A percentile compares a stretch with the other conserved stretches of the same genome.
These are phyloP conservation scores for Ogataea wickerhamii DNA, from an alignment of 805 yeast species.

Conservation along the genomic window DNA sequence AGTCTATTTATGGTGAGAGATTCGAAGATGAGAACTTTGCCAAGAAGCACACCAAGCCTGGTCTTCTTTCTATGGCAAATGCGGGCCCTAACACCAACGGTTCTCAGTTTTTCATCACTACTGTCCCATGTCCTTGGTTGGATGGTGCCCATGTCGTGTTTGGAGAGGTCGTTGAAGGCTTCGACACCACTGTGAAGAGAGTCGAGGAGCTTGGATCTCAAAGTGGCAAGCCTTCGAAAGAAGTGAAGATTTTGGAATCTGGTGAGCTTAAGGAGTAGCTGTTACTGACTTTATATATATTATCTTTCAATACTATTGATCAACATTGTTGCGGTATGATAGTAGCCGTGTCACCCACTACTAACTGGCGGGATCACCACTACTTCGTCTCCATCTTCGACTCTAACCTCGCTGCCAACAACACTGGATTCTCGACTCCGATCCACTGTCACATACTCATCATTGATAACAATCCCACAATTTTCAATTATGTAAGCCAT, in stretches of 20 bases:
- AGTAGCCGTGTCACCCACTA: constrained; percentile 19
- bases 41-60: constrained; percentile 73
- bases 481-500: constrained; percentile 16
- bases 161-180: constrained; percentile 86
- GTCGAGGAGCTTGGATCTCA: constrained; percentile 62
- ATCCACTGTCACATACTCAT: constrained; percentile 26
- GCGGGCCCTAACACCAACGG: constrained; percentile 99
- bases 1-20: constrained; percentile 74
- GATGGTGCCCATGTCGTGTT: constrained; percentile 95
- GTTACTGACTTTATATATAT: not conserved
- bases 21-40: constrained; percentile 76
- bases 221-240: constrained; percentile 45
- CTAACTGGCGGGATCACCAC: constrained; percentile 33
- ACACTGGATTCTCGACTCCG: constrained; percentile 5
- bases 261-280: constrained; percentile 48
- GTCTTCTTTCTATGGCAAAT: constrained; percentile 91
- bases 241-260: constrained; percentile 49
- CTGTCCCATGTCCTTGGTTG: constrained; percentile 82
- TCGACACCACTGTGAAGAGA: constrained; percentile 78
- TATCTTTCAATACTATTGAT: not conserved
- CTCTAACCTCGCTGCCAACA: constrained; percentile 8
- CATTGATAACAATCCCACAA: constrained; percentile 29
- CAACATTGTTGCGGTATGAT: not conserved
- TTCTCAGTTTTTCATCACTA: constrained; percentile 94
- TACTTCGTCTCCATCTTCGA: constrained; percentile 20